phyloP scores from a whole-genome alignment of 2,329 filamentous ascomycete genomes.

The Knufia fluminis region DNA sequence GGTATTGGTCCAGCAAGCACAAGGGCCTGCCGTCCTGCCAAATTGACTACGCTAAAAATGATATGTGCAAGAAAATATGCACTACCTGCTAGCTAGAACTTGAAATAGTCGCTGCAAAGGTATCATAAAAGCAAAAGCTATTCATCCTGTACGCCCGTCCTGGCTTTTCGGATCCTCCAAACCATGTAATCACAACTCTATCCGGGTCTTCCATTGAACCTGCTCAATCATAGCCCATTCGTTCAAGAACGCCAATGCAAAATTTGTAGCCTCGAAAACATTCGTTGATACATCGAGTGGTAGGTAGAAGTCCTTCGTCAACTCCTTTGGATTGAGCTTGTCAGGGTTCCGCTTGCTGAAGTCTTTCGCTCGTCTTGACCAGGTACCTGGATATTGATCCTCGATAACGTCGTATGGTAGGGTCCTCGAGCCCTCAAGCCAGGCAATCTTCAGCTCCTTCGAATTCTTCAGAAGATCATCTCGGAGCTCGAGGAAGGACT shows the following conservation, averaged over 20 bases:
- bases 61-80: too few species aligned
- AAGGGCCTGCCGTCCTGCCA: too few species aligned
- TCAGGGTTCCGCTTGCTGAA: constrained; percentile 30
- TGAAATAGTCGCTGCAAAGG: too few species aligned
- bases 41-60: too few species aligned
- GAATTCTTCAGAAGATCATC: constrained; percentile 33
- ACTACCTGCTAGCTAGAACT: too few species aligned
- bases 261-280: constrained; percentile 37
- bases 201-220: constrained; percentile 35
- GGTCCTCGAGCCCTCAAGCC: constrained; percentile 34
- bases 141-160: too few species aligned
- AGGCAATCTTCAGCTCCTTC: constrained; percentile 34
- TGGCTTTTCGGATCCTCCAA: neutral
- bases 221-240: constrained; percentile 40
- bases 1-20: too few species aligned
- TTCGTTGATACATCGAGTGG: constrained; percentile 36
- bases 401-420: constrained; percentile 34
- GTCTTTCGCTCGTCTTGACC: constrained; percentile 33
- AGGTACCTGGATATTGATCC: constrained; percentile 36
- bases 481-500: constrained; percentile 33
- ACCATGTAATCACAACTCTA: constrained; percentile 25
- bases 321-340: constrained; percentile 19
- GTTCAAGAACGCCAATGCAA: constrained; percentile 35
- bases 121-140: too few species aligned
- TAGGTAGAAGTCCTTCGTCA: constrained; percentile 30